Evolutionary conservation across 129 eudicot genomes (phyloP), one percentile per base, ranked within the genome.

Genomic region (Artemisia argyi): DNA sequence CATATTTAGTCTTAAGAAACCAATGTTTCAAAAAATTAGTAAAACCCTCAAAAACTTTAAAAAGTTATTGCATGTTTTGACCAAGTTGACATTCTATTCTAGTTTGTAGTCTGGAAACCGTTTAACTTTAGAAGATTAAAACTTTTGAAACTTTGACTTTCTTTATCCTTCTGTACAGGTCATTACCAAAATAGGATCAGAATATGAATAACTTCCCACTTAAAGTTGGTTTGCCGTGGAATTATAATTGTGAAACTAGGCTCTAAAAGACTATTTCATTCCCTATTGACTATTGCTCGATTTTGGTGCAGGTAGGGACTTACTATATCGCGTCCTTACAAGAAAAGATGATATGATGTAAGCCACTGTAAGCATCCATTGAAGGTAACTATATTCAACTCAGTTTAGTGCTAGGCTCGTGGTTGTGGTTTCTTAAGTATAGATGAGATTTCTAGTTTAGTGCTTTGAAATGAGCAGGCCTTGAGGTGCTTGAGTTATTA

Each of bases 391-490:
- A 66, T 66, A 47, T 19, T 46, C 32, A 46, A 46, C 32, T 46
- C 32, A 11, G 46, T 39, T 39, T 39, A 39, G 46, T 39, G 46
- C 46, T 39, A 39, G 46, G 46, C 46, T 39, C 9, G 46, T 39
- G 24, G 68, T 62, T 50, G 71, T 17, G 35, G 57, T 47, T 66
- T 3, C 14, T 46, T 20, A 66, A 47, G 71, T 44, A 65, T 16
- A 44, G 54, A 18, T 65, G 69, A 42, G 32, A 44, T 18, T 44
- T 65, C 35, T 65, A 65, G 70, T 65, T 65, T 59, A 32, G 26
- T 59, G 64, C 64, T 59, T 65, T n/a, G 54, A 42, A 65, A 65
- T 17, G 70, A 5, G 47, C 47, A 68, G 61, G 62, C 73, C 62
- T 68, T 52, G 26, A 68, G 24, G 28, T 68, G 73, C 48, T 51